A percentile compares a stretch with the other conserved stretches of the same genome.
phyloP scores from a whole-genome alignment of 805 yeast genomes.

The Lipomyces yamanashiensis region DNA sequence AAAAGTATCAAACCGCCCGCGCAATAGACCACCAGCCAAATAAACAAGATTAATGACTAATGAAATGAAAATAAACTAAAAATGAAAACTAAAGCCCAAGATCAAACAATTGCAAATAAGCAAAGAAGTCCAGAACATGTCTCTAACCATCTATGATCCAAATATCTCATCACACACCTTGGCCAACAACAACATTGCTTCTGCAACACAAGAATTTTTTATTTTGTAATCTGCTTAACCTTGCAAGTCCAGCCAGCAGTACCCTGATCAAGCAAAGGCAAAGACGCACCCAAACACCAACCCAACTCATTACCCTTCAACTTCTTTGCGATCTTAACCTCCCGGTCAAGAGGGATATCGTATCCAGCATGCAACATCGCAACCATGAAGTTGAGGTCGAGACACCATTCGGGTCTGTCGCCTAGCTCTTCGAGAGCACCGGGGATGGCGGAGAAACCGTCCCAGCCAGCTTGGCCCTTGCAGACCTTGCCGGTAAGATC shows the following conservation, averaged over 20 bases:
- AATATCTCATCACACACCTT: no score
- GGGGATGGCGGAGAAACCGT: conserved; percentile 66
- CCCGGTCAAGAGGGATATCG: conserved; percentile 88
- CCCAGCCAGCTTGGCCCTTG: conserved; percentile 78
- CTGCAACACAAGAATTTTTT: background rate
- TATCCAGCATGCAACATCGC: conserved; percentile 94
- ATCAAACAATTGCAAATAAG: no score
- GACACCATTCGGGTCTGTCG: conserved; percentile 91
- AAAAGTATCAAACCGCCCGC: no score
- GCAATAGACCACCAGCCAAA: no score
- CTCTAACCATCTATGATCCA: no score
- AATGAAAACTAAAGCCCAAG: no score
- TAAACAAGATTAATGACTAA: no score
- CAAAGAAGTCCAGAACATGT: no score
- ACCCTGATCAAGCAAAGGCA: conserved; percentile 76
- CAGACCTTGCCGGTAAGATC: conserved; percentile 86
- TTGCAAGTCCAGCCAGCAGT: conserved; percentile 72
- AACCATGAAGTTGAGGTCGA: conserved; percentile 87
- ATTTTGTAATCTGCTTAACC: conserved; percentile 28
- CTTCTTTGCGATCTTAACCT: conserved; percentile 88
- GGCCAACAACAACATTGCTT: no score
- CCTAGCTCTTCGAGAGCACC: conserved; percentile 68
- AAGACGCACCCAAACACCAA: conserved; percentile 98
- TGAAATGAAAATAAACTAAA: no score
- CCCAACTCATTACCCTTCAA: conserved; percentile 91